Evolutionary conservation across 2,329 filamentous ascomycete species (phyloP), one percentile per base, ranked within the genome.

Genomic region (Xylaria sp.): DNA sequence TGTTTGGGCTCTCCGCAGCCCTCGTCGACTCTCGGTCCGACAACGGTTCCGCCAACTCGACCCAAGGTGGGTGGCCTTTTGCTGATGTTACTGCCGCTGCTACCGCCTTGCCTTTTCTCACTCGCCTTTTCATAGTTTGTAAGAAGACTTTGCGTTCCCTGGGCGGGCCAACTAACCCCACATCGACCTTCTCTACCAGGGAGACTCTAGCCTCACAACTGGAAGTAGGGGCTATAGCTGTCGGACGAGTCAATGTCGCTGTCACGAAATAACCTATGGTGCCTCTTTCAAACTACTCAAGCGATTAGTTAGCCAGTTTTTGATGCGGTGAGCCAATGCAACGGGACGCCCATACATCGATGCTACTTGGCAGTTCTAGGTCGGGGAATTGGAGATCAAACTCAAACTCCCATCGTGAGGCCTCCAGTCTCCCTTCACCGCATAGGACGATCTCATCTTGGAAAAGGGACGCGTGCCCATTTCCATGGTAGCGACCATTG

Each of bases 221-320:
- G 10, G 90, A 86, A 2, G 91, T 94, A 1, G 95, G 91, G 15
- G 91, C 87, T 69, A 97, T 97, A 6, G 94, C 90, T 0, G 92
- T 96, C 23, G 96, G 95, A 65, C 94, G 89, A 23, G 95, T 98
- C 65, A 98, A 80, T 9, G 94, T 97, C 36, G 95, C 91, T 6
- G 93, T 95, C 74, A 98, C 87, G 82, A 95, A 89, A 81, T 98
- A 99, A 23, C 92, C 91, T 74, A 99, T 93, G 1, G 93, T 94
- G 41, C 96, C 96, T 77, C 95, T 90, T 81, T 98, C 96, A 79
- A 99, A 99, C 94, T 98, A 79, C 46, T 56, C 45, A 64, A 48
- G 23, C 28, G 30, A 63, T 75, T 39, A 74, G 71, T 66, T 63
- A 63, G 55, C 25, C 20, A 46, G n/a, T n/a, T 23, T 67, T 52